Conservation (phyloP, 176 grass and related monocot genomes). For the Cenchrus fungigraminus region DNA sequence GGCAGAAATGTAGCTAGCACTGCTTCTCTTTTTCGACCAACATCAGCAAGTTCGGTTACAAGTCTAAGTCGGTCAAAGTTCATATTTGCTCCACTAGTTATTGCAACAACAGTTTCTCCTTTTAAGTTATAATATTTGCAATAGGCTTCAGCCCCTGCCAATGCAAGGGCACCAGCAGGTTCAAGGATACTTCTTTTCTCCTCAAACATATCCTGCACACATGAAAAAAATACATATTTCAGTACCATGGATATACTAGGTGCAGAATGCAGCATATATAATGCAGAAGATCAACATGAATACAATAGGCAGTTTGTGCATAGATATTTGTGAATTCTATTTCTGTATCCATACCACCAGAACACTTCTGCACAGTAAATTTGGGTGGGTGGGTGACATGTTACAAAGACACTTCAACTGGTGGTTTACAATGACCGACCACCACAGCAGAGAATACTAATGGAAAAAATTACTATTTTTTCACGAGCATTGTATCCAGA, state of each 20-base stretch:
- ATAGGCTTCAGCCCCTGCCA: constrained; percentile 95
- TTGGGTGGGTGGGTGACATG: neutral
- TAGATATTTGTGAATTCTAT: neutral
- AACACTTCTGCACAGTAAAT: neutral
- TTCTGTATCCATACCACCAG: constrained; percentile 3
- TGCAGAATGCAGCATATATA: neutral
- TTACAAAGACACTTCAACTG: neutral
- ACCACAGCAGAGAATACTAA: neutral
- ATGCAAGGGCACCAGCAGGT: constrained; percentile 87
- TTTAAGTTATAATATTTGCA: constrained; percentile 92
- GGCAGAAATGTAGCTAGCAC: constrained; percentile 83
- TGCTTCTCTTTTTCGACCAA: constrained; percentile 90
- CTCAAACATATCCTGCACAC: constrained; percentile 96
- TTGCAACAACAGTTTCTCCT: constrained; percentile 87
- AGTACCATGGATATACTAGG: neutral
- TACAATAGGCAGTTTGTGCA: neutral
- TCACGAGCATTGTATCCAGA: neutral
- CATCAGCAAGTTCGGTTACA: constrained; percentile 94
- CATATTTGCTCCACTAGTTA: constrained; percentile 98
- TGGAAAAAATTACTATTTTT: constrained; percentile 6
- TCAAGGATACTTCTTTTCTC: constrained; percentile 99
- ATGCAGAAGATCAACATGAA: neutral
- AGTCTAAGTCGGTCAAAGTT: constrained; percentile 94
- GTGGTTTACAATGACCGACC: constrained; percentile 5
- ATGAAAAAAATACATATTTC: constrained; percentile 41